Conservation (phyloP, 192 early-diverging fungal genomes). For the Gigaspora rosea region DNA sequence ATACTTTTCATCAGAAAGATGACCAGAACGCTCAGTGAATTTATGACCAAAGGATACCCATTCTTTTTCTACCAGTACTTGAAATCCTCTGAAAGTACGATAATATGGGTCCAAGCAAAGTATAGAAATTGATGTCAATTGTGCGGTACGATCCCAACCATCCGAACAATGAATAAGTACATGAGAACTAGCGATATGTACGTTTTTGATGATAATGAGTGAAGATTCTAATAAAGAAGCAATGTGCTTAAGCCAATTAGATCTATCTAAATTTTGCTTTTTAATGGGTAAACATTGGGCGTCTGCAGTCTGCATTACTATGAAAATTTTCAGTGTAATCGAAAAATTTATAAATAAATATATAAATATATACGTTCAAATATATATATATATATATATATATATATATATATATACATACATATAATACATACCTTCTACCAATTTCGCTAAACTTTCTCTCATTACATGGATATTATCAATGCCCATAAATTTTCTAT, state of each 20-base stretch:
- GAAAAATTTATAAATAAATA: no score
- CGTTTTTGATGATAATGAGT: conserved; percentile 73
- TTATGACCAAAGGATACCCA: conserved; percentile 98
- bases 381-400: no score
- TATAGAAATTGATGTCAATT: conserved; percentile 87
- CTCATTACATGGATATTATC: conserved; percentile 99
- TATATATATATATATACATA: no score
- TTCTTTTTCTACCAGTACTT: conserved; percentile 92
- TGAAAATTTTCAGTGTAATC: no score
- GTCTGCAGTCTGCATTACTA: conserved; percentile 58
- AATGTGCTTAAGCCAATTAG: conserved; percentile 91
- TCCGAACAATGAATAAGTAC: conserved; percentile 98
- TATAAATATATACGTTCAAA: no score
- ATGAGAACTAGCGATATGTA: conserved; percentile 76
- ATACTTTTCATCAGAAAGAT: conserved; percentile 75
- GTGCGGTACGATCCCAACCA: conserved; percentile 98
- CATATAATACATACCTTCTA: conserved; percentile 78
- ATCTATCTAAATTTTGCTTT: conserved; percentile 58
- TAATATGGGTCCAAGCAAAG: conserved; percentile 96
- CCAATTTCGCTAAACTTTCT: conserved; percentile 79
- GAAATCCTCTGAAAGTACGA: conserved; percentile 91
- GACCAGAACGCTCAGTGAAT: conserved; percentile 90
- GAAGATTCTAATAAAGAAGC: conserved; percentile 79
- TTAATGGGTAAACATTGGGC: conserved; percentile 49
- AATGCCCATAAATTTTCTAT: conserved; percentile 87